These are phyloP conservation scores for Vitis cinerea DNA, from an alignment of 164 flowering plant species.

Conservation along the genomic window DNA sequence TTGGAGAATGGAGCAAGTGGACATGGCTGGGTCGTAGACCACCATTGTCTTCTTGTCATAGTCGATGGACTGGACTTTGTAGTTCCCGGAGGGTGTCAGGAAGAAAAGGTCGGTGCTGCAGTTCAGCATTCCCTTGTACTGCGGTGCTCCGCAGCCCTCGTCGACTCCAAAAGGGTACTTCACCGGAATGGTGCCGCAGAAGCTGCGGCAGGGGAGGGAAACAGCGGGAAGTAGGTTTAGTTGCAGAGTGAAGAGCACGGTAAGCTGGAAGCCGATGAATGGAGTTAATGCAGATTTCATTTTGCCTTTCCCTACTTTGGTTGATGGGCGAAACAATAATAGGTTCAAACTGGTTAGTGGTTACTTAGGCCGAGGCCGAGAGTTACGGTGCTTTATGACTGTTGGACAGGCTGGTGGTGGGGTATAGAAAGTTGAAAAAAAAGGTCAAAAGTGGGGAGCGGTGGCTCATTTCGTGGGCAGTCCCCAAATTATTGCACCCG, in stretches of 20 bases:
- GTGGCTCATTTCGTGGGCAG: too few relatives aligned
- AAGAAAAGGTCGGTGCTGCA: slow-evolving; percentile 68
- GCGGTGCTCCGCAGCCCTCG: slow-evolving; percentile 90
- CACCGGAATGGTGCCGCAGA: slow-evolving; percentile 62
- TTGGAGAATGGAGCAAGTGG: slow-evolving; percentile 80
- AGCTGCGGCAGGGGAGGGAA: slow-evolving; percentile 35
- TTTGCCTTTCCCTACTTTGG: background rate
- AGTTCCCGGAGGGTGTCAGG: slow-evolving; percentile 44
- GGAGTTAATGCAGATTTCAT: background rate
- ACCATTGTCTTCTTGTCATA: slow-evolving; percentile 48
- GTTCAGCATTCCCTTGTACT: slow-evolving; percentile 62
- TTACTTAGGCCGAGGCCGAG: background rate
- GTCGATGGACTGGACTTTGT: slow-evolving; percentile 75
- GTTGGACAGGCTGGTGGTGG: slow-evolving; percentile 22
- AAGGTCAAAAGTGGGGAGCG: too few relatives aligned
- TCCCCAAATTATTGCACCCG: too few relatives aligned
- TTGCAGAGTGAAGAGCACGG: background rate
- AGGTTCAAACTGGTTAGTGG: background rate
- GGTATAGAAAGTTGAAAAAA: slow-evolving; percentile 11
- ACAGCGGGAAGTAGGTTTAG: slow-evolving; percentile 3
- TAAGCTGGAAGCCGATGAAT: background rate
- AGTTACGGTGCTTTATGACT: slow-evolving; percentile 5
- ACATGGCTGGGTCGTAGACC: slow-evolving; percentile 74
- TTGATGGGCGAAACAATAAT: background rate
- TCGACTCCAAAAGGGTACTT: slow-evolving; percentile 75